phyloP scores from a whole-genome alignment of 805 yeast species.

The Nakazawaea peltata region DNA sequence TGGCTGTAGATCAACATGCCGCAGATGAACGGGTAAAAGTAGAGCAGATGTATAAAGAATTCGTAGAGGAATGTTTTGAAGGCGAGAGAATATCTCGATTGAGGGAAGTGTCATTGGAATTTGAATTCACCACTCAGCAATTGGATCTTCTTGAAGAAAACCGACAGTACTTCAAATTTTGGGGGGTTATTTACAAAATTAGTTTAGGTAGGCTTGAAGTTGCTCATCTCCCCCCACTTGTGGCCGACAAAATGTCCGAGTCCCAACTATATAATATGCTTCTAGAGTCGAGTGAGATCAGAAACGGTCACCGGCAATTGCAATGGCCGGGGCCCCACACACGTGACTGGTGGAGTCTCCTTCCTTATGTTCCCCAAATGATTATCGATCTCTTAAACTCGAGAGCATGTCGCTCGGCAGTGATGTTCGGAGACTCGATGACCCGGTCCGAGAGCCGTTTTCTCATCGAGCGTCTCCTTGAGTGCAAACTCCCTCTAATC shows the following conservation, averaged over 20 bases:
- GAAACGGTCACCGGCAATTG: too few species aligned
- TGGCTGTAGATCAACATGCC: conserved; percentile 76
- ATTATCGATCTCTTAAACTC: conserved; percentile 40
- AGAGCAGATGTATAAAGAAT: conserved; percentile 38
- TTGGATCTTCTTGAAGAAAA: conserved; percentile 21
- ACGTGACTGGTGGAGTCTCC: too few species aligned
- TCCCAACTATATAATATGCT: too few species aligned
- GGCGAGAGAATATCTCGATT: not conserved
- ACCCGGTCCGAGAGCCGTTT: conserved; percentile 31
- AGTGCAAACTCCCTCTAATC: conserved; percentile 56
- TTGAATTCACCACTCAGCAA: conserved; percentile 24
- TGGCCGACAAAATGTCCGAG: too few species aligned
- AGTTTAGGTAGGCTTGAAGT: too few species aligned
- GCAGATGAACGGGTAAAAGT: conserved; percentile 67
- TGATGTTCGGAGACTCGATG: conserved; percentile 63
- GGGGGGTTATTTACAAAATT: too few species aligned
- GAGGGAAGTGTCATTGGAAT: conserved; percentile 3
- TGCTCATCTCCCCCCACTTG: too few species aligned
- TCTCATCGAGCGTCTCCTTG: conserved; percentile 32
- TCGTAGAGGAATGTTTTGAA: conserved; percentile 16
- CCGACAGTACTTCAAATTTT: conserved; percentile 21
- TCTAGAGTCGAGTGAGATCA: too few species aligned
- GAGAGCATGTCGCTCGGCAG: conserved; percentile 60
- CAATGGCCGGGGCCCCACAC: too few species aligned
- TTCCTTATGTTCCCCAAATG: too few species aligned